phyloP scores from a whole-genome alignment of 2,329 filamentous ascomycete genomes.

The Alternaria panax region DNA sequence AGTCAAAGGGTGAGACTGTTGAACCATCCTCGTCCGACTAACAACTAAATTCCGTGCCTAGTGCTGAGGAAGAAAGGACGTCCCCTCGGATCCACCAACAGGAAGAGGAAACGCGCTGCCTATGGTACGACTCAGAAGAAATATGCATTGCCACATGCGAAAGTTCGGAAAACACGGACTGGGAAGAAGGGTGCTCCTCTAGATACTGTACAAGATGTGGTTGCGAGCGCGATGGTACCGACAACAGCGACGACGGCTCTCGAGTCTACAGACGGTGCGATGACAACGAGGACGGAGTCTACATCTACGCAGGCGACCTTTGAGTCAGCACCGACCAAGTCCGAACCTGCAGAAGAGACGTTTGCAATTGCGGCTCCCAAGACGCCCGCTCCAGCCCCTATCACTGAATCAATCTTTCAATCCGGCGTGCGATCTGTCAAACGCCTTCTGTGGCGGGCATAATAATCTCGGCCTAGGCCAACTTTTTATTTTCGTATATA shows the following conservation, averaged over 20 bases:
- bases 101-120: slow-evolving; percentile 3
- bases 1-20: slow-evolving; percentile 16
- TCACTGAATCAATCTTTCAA: slow-evolving; percentile 12
- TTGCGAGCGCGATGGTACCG: background rate
- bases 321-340: background rate
- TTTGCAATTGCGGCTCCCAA: background rate
- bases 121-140: background rate
- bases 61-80: slow-evolving; percentile 10
- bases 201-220: background rate
- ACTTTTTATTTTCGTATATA: background rate
- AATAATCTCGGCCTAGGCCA: background rate
- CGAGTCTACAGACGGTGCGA: background rate
- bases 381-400: background rate
- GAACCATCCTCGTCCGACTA: slow-evolving; percentile 4
- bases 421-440: slow-evolving; percentile 16
- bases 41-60: slow-evolving; percentile 12
- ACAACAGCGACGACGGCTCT: background rate
- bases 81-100: slow-evolving; percentile 6
- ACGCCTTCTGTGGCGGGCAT: slow-evolving; percentile 11
- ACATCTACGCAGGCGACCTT: background rate
- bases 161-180: background rate
- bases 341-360: background rate
- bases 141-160: background rate
- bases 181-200: background rate
- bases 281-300: background rate